A percentile compares a stretch with the other conserved stretches of the same genome.
Conservation (phyloP, 192 early-diverging fungal genomes). For the Mortierella hygrophila region DNA sequence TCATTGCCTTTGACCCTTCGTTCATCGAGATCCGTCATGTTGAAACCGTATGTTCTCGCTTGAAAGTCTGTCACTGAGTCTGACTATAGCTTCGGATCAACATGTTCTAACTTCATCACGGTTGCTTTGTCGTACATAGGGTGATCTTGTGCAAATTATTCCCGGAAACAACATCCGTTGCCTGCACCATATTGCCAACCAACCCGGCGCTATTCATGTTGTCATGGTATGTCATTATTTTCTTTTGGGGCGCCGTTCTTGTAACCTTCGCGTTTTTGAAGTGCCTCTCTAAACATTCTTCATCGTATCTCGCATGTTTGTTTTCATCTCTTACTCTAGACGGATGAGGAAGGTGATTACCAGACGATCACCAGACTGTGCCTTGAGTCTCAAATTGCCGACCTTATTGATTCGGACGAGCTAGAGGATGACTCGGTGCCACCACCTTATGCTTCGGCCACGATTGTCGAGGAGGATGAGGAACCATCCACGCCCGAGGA, state of each 20-base stretch:
- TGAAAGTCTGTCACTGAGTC: neutral
- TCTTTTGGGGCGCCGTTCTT: neutral
- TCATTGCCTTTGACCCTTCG: conserved; percentile 90
- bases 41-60: conserved; percentile 65
- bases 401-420: conserved; percentile 19
- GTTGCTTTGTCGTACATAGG: conserved; percentile 33
- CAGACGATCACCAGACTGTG: conserved; percentile 51
- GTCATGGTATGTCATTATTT: conserved; percentile 53
- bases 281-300: neutral
- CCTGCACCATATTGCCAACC: conserved; percentile 63
- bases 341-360: conserved; percentile 50
- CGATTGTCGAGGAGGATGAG: conserved; percentile 50
- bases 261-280: neutral
- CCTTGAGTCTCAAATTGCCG: conserved; percentile 39
- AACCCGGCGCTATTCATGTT: conserved; percentile 60
- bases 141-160: conserved; percentile 65
- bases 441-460: conserved; percentile 15
- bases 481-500: conserved; percentile 27
- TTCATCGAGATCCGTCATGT: conserved; percentile 93
- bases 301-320: neutral
- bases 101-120: neutral
- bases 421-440: neutral
- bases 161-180: conserved; percentile 70
- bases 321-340: conserved; percentile 1
- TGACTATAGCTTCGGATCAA: neutral